phyloP scores from a whole-genome alignment of 306 rosid species.

The Rubus parviflorus region DNA sequence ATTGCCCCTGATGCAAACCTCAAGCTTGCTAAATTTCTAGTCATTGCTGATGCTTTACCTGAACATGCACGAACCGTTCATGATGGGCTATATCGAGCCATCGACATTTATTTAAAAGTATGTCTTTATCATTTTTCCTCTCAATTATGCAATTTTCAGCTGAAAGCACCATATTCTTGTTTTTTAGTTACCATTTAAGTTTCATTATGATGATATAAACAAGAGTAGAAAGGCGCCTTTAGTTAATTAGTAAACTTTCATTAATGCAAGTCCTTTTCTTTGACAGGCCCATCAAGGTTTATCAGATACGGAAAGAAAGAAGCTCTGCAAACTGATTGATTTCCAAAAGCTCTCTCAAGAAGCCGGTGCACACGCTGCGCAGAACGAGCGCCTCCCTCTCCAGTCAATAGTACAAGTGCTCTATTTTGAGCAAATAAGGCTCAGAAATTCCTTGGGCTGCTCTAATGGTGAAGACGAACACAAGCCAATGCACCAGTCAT shows the following conservation, averaged over 20 bases:
- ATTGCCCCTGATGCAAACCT: conserved; percentile 97
- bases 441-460: conserved; percentile 64
- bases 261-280: neutral
- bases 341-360: conserved; percentile 95
- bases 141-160: conserved; percentile 2
- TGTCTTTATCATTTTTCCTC: conserved; percentile 28
- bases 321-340: conserved; percentile 80
- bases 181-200: conserved; percentile 9
- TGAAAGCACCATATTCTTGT: neutral
- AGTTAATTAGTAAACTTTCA: neutral
- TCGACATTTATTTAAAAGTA: conserved; percentile 88
- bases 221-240: neutral
- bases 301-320: conserved; percentile 76
- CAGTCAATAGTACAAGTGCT: conserved; percentile 96
- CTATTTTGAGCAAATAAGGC: conserved; percentile 90
- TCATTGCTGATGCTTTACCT: conserved; percentile 87
- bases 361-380: conserved; percentile 99
- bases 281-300: conserved; percentile 91
- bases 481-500: conserved; percentile 89
- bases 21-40: conserved; percentile 79
- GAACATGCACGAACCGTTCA: conserved; percentile 86
- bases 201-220: neutral
- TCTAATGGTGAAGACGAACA: conserved; percentile 74
- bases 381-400: conserved; percentile 94
- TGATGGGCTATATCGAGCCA: conserved; percentile 90